Evolutionary conservation across 2,329 filamentous ascomycete genomes (phyloP), one percentile per base, ranked within the genome.

Genomic region (Monascus ruber): DNA sequence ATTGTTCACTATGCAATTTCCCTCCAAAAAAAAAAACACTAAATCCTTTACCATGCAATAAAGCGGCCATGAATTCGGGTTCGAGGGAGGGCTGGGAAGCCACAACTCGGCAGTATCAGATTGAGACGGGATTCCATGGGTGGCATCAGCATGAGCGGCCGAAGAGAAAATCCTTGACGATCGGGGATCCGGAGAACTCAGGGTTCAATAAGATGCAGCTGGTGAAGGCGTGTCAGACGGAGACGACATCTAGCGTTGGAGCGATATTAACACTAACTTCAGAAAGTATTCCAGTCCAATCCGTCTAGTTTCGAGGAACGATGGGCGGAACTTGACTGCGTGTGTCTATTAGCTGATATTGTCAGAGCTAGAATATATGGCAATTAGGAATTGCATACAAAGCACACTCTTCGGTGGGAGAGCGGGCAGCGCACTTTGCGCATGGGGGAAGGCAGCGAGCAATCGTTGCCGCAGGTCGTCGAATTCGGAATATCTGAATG

Each of bases 131-230:
- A 17, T 17, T 17, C 17, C 17, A 17, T 17, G 17, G 17, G 17
- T 3, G 17, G n/a, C 10, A 70, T 41, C 47, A 60, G 32, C 50
- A 58, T 31, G 55, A 49, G 26, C 57, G 51, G 24, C 57, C 56
- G 59, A 94, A 91, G 37, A 95, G 71, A 57, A 95, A 95, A 42
- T 94, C 86, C 58, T 91, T 94, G 33, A 94, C 71, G 2, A 94
- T 78, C 0, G 87, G 85, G n/a, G 85, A 91, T 7, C 84, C 83
- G 28, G 87, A 85, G 56, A 95, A 95, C 60, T 95, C 87, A 0
- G 89, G 89, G 60, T 95, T 95, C 26, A 95, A 67, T 48, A 96
- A 66, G 44, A 95, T 81, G 65, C 88, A 95, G 58, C 86, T 94
- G 31, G 31, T 36, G 34, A 17, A 31, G 7, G 38, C 32, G 32